These are phyloP conservation scores for Fusarium sterilihyphosum DNA, from an alignment of 2,329 filamentous ascomycete genomes.

Conservation along the genomic window DNA sequence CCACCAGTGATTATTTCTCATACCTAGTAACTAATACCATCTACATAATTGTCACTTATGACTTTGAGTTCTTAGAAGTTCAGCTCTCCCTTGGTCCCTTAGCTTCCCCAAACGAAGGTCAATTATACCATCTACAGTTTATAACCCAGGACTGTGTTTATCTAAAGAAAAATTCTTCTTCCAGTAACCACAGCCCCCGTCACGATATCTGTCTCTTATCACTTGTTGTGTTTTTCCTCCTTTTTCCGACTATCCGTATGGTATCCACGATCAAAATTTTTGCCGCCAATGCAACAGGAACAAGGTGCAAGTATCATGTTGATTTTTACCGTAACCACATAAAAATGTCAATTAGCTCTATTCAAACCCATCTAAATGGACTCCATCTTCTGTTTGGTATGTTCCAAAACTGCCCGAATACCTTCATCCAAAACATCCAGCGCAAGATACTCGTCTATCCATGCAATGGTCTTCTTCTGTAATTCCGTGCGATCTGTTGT, in stretches of 20 bases:
- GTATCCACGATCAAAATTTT: not conserved
- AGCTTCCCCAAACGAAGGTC: not conserved
- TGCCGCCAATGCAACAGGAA: not conserved
- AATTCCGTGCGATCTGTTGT: conserved; percentile 59
- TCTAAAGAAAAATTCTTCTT: not conserved
- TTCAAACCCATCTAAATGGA: conserved; percentile 1
- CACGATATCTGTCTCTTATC: not conserved
- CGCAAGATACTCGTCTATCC: conserved; percentile 64
- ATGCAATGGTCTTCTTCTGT: conserved; percentile 59
- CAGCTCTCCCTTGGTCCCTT: not conserved
- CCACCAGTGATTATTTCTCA: not conserved
- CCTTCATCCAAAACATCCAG: conserved; percentile 63
- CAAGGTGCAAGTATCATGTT: not conserved
- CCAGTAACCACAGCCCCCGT: not conserved
- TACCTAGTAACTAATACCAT: not conserved
- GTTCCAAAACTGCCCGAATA: conserved; percentile 64
- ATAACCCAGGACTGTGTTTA: not conserved
- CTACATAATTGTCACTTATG: not conserved
- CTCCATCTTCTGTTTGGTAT: conserved; percentile 54
- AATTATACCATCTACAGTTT: not conserved
- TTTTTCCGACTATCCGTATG: not conserved
- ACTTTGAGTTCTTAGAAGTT: not conserved
- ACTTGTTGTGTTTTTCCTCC: not conserved
- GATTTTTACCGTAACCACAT: not conserved
- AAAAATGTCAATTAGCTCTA: not conserved